Conservation (phyloP, 179 eudicot species). For the Actinidia arguta region DNA sequence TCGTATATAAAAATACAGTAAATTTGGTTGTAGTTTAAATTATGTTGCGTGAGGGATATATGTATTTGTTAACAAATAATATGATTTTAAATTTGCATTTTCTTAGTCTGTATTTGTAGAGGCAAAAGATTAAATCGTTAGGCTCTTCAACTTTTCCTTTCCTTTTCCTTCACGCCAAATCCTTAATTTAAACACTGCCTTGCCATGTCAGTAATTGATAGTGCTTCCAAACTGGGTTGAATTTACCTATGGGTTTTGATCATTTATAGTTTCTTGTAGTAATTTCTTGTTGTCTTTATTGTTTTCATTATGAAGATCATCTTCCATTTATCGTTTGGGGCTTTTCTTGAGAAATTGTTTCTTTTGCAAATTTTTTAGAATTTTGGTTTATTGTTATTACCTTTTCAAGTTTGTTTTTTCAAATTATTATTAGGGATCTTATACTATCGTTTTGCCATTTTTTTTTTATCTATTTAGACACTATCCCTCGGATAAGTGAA, state of each 20-base stretch:
- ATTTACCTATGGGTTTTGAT: not conserved
- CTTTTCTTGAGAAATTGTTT: not conserved
- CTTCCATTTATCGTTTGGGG: not conserved
- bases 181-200: not conserved
- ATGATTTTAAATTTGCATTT: not conserved
- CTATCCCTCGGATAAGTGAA: slow-evolving; percentile 15
- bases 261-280: not conserved
- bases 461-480: slow-evolving; percentile 6
- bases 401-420: too few relatives aligned
- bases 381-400: too few relatives aligned
- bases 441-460: too few relatives aligned
- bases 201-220: not conserved
- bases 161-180: too few relatives aligned
- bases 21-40: not conserved
- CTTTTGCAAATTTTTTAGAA: not conserved
- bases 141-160: too few relatives aligned
- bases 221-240: not conserved
- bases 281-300: not conserved
- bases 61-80: not conserved
- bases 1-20: too few relatives aligned
- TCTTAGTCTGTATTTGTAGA: too few relatives aligned
- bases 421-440: too few relatives aligned
- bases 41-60: not conserved
- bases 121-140: too few relatives aligned
- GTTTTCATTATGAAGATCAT: not conserved